phyloP scores from a whole-genome alignment of 805 yeast genomes.

The Candida saitoana region DNA sequence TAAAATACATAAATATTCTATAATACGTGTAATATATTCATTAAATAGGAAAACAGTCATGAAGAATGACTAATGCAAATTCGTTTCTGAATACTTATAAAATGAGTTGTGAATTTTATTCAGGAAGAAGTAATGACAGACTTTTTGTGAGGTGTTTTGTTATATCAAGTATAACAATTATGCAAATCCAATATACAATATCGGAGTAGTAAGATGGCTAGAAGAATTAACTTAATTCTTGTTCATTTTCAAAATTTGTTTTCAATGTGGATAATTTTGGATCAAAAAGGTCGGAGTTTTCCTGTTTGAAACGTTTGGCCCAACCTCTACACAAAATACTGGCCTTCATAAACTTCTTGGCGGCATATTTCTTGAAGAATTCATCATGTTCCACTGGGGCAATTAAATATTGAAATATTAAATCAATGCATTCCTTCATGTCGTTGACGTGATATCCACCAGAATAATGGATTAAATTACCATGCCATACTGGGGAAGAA shows the following conservation, averaged over 20 bases:
- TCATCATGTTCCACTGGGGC: conserved; percentile 87
- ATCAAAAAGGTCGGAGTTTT: conserved; percentile 40
- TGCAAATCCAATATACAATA: conserved; percentile 2
- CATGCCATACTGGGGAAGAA: conserved; percentile 69
- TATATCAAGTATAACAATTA: not conserved
- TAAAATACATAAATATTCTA: not conserved
- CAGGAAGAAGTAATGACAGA: not conserved
- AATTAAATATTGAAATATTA: conserved; percentile 71
- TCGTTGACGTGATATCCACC: conserved; percentile 82
- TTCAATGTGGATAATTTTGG: conserved; percentile 13
- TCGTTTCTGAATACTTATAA: not conserved
- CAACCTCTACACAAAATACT: conserved; percentile 76
- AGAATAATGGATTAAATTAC: conserved; percentile 82
- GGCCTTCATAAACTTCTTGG: conserved; percentile 83
- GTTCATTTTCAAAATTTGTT: conserved; percentile 1
- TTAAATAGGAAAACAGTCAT: not conserved
- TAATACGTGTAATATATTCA: not conserved
- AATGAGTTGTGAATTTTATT: not conserved
- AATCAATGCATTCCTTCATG: conserved; percentile 65
- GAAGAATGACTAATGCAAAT: not conserved
- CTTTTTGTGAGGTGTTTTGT: too few species aligned
- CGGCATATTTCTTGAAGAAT: conserved; percentile 88
- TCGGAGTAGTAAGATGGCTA: not conserved
- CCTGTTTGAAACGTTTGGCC: conserved; percentile 60
- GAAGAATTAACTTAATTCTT: not conserved